These are phyloP conservation scores for Saccharomycopsis fermentans DNA, from an alignment of 805 yeast genomes.

Conservation along the genomic window DNA sequence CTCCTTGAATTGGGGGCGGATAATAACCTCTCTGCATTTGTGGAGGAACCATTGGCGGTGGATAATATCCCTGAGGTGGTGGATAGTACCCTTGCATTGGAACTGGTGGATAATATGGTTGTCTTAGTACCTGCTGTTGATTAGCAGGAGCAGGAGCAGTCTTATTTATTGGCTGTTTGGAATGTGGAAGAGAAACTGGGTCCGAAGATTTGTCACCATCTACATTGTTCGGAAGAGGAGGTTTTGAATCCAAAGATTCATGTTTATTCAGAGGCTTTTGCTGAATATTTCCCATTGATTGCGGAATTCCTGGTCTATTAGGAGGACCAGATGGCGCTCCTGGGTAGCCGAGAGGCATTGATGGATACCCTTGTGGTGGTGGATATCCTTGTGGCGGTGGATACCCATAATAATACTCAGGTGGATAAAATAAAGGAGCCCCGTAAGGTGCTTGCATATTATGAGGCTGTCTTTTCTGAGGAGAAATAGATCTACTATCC, in stretches of 20 bases:
- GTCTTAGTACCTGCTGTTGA: constrained; percentile 13
- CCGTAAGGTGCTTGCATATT: not conserved
- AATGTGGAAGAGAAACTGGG: not conserved
- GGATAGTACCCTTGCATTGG: constrained; percentile 18
- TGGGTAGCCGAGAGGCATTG: not conserved
- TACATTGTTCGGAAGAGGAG: not conserved
- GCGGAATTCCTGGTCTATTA: not conserved
- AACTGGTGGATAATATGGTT: not conserved
- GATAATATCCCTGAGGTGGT: constrained; percentile 21
- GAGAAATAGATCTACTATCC: constrained; percentile 7
- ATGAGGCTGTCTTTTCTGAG: constrained; percentile 13
- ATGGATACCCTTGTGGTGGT: constrained; percentile 10
- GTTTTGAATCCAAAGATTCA: not conserved
- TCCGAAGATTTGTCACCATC: not conserved
- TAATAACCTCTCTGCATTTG: constrained; percentile 6
- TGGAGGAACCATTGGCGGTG: constrained; percentile 10
- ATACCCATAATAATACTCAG: not conserved
- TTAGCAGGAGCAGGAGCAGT: constrained; percentile 3
- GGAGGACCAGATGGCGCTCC: not conserved
- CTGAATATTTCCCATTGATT: not conserved
- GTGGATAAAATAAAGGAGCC: not conserved
- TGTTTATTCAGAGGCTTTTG: not conserved
- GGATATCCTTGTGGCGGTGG: constrained; percentile 18
- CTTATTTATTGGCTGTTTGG: not conserved
- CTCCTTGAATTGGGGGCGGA: constrained; percentile 13